Percentiles rank a stretch among this genome's conserved stretches.
Evolutionary conservation across 2,329 filamentous ascomycete species (phyloP).

Genomic region (Rutstroemia sp.): DNA sequence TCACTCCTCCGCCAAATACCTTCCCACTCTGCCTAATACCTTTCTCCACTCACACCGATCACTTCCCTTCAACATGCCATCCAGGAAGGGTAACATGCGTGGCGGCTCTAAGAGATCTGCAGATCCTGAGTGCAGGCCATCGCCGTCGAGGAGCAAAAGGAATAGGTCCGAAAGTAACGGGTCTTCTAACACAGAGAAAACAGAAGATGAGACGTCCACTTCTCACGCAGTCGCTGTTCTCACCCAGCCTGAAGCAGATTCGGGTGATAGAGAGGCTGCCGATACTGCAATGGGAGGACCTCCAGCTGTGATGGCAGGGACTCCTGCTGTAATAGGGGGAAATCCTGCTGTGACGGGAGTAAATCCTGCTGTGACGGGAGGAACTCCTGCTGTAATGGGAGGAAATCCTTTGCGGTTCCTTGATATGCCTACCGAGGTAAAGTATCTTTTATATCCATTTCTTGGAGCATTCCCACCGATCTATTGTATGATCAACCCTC

Average conservation of each 20-base stretch:
- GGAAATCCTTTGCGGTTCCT: not conserved
- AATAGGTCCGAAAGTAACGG: not conserved
- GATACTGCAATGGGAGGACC: no score
- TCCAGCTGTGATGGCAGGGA: not conserved
- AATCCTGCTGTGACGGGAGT: no score
- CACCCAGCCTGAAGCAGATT: no score
- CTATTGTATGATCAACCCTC: no score
- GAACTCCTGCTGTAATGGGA: not conserved
- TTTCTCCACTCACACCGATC: no score
- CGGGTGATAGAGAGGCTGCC: no score
- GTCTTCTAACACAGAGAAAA: not conserved
- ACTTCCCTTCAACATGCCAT: no score
- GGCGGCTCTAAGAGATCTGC: not conserved
- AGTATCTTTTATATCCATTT: not conserved
- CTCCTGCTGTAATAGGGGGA: not conserved
- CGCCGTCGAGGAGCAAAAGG: not conserved
- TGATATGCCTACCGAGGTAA: conserved; percentile 1
- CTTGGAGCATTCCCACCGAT: not conserved
- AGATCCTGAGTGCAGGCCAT: not conserved
- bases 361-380: not conserved
- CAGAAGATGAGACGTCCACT: not conserved
- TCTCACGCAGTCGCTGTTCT: no score
- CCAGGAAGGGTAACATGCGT: no score
- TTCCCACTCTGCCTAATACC: no score
- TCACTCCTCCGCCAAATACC: no score